These are phyloP conservation scores for Jackrogersella minutella DNA, from an alignment of 495 filamentous ascomycete genomes.

Conservation along the genomic window DNA sequence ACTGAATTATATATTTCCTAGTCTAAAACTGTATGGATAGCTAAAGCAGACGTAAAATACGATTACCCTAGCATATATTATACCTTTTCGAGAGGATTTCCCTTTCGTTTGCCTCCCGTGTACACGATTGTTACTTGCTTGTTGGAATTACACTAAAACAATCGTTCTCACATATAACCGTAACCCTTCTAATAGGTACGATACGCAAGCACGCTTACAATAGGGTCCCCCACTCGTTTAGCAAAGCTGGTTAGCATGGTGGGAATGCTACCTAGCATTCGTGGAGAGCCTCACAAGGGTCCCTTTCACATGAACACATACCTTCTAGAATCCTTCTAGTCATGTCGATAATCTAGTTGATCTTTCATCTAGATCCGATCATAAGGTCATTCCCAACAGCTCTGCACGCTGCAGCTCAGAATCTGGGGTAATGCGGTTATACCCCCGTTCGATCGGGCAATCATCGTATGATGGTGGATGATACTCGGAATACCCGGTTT, in stretches of 20 bases:
- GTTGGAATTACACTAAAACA: neutral
- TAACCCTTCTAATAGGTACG: neutral
- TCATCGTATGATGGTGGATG: conserved; percentile 28
- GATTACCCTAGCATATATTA: neutral
- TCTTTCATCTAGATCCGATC: conserved; percentile 29
- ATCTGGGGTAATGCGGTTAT: conserved; percentile 27
- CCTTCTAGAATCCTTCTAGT: conserved; percentile 22
- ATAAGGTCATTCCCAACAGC: conserved; percentile 4
- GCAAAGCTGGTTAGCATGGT: neutral
- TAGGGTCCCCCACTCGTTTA: neutral
- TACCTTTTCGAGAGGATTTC: neutral
- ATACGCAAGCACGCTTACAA: neutral
- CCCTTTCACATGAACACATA: neutral
- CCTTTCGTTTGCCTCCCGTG: neutral
- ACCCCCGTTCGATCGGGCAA: conserved; percentile 29
- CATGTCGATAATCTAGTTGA: conserved; percentile 22
- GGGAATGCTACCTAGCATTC: neutral
- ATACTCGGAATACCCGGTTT: conserved; percentile 11
- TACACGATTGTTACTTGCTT: conserved; percentile 11
- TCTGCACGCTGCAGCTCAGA: conserved; percentile 23
- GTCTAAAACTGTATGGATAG: neutral
- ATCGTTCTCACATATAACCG: neutral
- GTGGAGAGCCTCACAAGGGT: neutral
- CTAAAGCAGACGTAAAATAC: neutral
- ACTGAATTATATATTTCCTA: no score